Conservation (phyloP, 2,329 filamentous ascomycete genomes). For the Aspergillus oerlinghausenensis region DNA sequence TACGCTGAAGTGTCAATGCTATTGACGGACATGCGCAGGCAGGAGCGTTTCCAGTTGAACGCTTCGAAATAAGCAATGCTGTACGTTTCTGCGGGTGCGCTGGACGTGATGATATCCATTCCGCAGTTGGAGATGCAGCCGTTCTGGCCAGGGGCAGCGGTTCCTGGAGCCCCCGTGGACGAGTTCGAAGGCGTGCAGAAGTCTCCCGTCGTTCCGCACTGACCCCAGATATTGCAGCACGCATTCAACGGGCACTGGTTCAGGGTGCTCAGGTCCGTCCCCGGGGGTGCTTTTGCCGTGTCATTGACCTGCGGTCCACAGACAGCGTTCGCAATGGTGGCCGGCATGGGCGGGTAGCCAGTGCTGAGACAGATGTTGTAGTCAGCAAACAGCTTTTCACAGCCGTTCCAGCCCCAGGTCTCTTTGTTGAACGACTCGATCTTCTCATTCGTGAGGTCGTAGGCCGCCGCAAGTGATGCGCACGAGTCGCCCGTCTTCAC, state of each 20-base stretch:
- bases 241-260: slow-evolving; percentile 45
- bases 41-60: slow-evolving; percentile 26
- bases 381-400: slow-evolving; percentile 18
- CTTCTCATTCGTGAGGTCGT: slow-evolving; percentile 34
- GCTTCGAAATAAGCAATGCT: slow-evolving; percentile 32
- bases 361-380: slow-evolving; percentile 39
- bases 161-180: slow-evolving; percentile 34
- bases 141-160: slow-evolving; percentile 27
- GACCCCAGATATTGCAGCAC: slow-evolving; percentile 43
- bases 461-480: slow-evolving; percentile 24
- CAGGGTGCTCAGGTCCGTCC: slow-evolving; percentile 32
- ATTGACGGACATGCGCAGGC: slow-evolving; percentile 24
- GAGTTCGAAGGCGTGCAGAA: slow-evolving; percentile 36
- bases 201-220: slow-evolving; percentile 43
- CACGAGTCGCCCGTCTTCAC: slow-evolving; percentile 35
- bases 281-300: slow-evolving; percentile 29
- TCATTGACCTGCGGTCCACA: slow-evolving; percentile 47
- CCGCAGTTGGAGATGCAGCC: slow-evolving; percentile 44
- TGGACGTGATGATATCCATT: slow-evolving; percentile 25
- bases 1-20: slow-evolving; percentile 21
- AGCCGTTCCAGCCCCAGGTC: slow-evolving; percentile 45
- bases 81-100: slow-evolving; percentile 17
- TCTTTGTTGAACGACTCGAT: slow-evolving; percentile 40
- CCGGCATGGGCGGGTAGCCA: slow-evolving; percentile 41
- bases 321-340: slow-evolving; percentile 31